Conservation (phyloP, 1,284 basidiomycete genomes). For the Tetrapyrgos nigripes region DNA sequence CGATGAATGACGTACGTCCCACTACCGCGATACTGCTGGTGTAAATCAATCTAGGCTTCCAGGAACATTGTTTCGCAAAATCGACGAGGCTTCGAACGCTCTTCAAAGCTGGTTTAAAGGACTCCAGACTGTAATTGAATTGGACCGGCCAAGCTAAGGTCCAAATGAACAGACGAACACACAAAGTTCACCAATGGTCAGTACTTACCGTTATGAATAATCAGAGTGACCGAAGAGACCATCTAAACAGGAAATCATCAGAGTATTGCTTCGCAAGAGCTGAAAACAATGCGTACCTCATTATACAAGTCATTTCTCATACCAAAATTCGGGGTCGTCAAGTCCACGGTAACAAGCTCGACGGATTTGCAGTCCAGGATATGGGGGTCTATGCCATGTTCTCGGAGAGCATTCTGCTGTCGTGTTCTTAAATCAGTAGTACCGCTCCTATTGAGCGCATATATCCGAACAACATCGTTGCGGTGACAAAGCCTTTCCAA, state of each 20-base stretch:
- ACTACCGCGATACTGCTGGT: background rate
- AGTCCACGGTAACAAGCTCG: background rate
- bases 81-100: background rate
- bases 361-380: background rate
- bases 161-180: background rate
- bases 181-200: background rate
- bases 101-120: background rate
- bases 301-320: background rate
- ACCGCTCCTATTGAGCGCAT: background rate
- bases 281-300: background rate
- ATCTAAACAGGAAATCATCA: background rate
- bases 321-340: background rate
- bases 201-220: constrained; percentile 1
- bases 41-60: background rate
- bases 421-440: background rate
- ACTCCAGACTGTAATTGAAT: background rate
- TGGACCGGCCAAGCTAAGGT: background rate
- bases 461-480: background rate
- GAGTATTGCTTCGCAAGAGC: too few relatives aligned
- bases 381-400: background rate
- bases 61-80: background rate
- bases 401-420: background rate
- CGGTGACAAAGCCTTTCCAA: constrained; percentile 15
- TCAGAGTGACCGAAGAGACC: background rate
- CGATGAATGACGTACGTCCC: background rate